Percentiles rank a stretch among this genome's conserved stretches.
Conservation (phyloP, 805 yeast genomes). For the Saccharomycopsis fermentans region DNA sequence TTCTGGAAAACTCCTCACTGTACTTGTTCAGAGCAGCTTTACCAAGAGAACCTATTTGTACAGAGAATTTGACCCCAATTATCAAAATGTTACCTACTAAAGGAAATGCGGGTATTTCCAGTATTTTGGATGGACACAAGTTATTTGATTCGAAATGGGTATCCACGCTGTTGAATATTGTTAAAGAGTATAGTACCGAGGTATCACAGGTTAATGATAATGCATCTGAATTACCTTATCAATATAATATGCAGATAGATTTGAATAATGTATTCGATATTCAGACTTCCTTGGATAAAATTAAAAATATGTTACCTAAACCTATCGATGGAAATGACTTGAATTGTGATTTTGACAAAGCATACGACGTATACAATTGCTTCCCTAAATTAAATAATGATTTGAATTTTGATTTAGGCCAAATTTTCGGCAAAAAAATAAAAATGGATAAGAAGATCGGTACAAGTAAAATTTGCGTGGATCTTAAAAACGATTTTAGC, state of each 20-base stretch:
- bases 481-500: conserved; percentile 23
- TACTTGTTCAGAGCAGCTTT: conserved; percentile 72
- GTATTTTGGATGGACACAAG: conserved; percentile 81
- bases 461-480: conserved; percentile 33
- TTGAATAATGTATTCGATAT: conserved; percentile 68
- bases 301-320: conserved; percentile 62
- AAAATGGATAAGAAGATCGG: conserved; percentile 38
- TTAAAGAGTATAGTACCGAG: neutral
- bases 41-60: conserved; percentile 92
- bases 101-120: conserved; percentile 81
- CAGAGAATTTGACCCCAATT: conserved; percentile 93
- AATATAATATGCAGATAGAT: conserved; percentile 49
- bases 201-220: conserved; percentile 13
- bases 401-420: conserved; percentile 43
- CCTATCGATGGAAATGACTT: conserved; percentile 65
- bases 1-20: conserved; percentile 8
- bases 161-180: conserved; percentile 76
- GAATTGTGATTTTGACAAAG: conserved; percentile 59
- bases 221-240: conserved; percentile 32
- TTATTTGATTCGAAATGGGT: conserved; percentile 92
- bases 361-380: conserved; percentile 53
- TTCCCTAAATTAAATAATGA: conserved; percentile 55
- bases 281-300: conserved; percentile 53
- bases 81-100: conserved; percentile 82
- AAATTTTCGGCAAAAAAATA: conserved; percentile 61